Base-by-base conservation (phyloP, 441 rosid species). In the Mallotus japonicus region DNA sequence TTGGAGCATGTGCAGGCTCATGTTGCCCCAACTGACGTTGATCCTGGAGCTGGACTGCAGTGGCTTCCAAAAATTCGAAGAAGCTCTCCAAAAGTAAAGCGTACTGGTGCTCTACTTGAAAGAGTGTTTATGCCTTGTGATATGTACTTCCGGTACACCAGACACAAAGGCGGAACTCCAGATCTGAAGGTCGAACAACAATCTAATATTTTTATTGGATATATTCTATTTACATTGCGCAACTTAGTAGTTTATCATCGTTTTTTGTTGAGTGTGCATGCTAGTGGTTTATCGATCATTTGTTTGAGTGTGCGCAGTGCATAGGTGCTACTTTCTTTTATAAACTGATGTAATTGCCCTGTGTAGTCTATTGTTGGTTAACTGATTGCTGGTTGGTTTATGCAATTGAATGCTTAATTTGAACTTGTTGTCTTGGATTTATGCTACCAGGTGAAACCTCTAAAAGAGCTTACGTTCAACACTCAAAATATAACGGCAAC, bases 1-100 rank as follows among this genome's bases (percentile, higher is more conserved):
- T 78, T 95, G 90, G 95, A 91, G 87, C 92, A 84, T 79, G 99
- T 95, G 73, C 99, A 95, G 84, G 99, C 98, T 82, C 99, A 95
- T 81, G 99, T 95, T 78, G 98, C 99, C 75, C 99, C 98, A 5
- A 95, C 99, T 75, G 99, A 95, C 83, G 99, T 95, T 55, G 98
- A 95, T 83, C 99, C 97, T 49, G 98, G 98, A 72, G 99, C 99
- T 62, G 99, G 98, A 76, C 76, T 95, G 70, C 99, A 95, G 81
- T 95, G 99, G 99, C 98, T 95, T 77, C 98, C 95, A 66, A 93
- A 87, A 81, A 92, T 95, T 79, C 88, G 76, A 72, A 85, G 84
- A 85, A 88, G 84, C 79, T 95, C 99, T 65, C 93, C 94, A 34
- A 87, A 89, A 86, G 97, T 88, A 61, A 95, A 95, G 81, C 99